Conservation (phyloP, 345 rosid genomes). For the Hypericum perforatum region DNA sequence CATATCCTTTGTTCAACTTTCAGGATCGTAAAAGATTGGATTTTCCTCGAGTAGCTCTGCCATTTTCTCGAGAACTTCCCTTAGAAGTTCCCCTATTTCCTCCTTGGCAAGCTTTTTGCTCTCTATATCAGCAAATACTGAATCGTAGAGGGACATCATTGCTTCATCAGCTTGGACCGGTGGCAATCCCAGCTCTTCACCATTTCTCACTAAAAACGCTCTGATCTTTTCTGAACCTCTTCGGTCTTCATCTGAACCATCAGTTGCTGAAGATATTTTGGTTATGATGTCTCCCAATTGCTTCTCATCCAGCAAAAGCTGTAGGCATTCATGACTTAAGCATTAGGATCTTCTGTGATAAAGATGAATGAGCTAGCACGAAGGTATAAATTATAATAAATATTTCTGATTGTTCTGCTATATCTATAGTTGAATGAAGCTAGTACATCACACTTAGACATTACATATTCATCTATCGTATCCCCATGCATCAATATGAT, state of each 20-base stretch:
- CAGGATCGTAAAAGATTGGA: constrained; percentile 32
- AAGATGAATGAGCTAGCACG: not conserved
- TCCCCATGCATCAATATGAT: too few relatives aligned
- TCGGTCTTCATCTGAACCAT: constrained; percentile 15
- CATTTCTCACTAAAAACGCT: constrained; percentile 42
- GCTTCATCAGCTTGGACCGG: constrained; percentile 51
- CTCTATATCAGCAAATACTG: constrained; percentile 33
- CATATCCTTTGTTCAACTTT: too few relatives aligned
- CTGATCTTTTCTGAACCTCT: constrained; percentile 24
- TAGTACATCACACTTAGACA: too few relatives aligned
- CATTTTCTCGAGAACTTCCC: constrained; percentile 44
- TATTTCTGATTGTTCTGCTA: too few relatives aligned
- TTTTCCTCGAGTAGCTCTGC: constrained; percentile 50
- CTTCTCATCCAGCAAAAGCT: constrained; percentile 50
- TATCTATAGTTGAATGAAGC: too few relatives aligned
- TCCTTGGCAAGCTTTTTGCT: constrained; percentile 18
- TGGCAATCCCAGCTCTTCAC: constrained; percentile 65
- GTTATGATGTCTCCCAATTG: constrained; percentile 29
- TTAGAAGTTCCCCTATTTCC: constrained; percentile 29
- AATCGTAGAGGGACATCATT: constrained; percentile 42
- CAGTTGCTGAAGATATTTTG: constrained; percentile 26
- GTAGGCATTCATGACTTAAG: constrained; percentile 16
- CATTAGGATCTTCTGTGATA: constrained; percentile 5
- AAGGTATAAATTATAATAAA: not conserved
- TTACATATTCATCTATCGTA: too few relatives aligned